Conservation (phyloP, 106 monocot species). For the Chionographis japonica region DNA sequence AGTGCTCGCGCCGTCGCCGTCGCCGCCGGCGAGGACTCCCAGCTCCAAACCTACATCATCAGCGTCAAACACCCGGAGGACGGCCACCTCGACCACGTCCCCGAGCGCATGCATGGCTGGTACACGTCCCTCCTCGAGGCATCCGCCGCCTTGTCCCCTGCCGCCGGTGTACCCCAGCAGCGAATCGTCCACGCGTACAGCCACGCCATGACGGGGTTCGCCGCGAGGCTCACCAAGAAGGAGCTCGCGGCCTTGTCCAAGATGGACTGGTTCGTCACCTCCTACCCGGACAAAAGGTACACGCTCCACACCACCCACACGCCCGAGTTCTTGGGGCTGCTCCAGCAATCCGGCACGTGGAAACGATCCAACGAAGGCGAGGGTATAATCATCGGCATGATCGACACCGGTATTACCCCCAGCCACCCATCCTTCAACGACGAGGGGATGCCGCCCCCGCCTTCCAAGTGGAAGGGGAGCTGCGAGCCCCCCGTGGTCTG, state of each 20-base stretch:
- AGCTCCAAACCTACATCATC: too few relatives aligned
- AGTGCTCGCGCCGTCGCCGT: too few relatives aligned
- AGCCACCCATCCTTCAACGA: slow-evolving; percentile 6
- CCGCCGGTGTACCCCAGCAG: neutral
- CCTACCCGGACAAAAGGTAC: neutral
- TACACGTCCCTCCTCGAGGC: slow-evolving; percentile 10
- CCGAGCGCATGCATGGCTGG: neutral
- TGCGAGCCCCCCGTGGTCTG: slow-evolving; percentile 6
- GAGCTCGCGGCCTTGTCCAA: neutral
- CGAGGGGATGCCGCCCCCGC: neutral
- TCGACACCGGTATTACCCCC: slow-evolving; percentile 1
- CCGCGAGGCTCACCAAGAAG: slow-evolving; percentile 13
- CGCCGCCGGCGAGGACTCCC: too few relatives aligned
- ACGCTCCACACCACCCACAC: slow-evolving; percentile 21
- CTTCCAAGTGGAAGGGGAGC: slow-evolving; percentile 3
- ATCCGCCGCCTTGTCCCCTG: neutral
- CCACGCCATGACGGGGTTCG: slow-evolving; percentile 15
- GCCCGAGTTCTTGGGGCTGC: slow-evolving; percentile 6
- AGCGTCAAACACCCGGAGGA: too few relatives aligned
- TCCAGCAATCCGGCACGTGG: neutral
- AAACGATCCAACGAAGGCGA: neutral
- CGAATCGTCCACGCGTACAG: slow-evolving; percentile 13
- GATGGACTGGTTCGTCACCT: slow-evolving; percentile 7
- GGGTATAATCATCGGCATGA: too few relatives aligned
- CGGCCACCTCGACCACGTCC: neutral